Evolutionary conservation across 164 flowering plant species (phyloP), one percentile per base, ranked within the genome.

Genomic region (Chimonanthus praecox): DNA sequence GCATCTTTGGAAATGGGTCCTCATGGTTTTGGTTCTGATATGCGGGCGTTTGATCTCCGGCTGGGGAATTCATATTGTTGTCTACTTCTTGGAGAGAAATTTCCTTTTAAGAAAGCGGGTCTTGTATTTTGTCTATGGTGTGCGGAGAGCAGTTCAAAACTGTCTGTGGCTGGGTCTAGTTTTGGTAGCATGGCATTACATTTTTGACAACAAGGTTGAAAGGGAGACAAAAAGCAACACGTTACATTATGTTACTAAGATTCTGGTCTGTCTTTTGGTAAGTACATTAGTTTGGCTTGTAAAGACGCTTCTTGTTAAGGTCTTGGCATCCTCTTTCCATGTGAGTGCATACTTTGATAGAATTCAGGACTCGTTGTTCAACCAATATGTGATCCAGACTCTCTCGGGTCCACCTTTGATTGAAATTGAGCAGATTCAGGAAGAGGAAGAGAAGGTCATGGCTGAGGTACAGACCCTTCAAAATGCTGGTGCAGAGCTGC

Each of bases 11-110:
- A 89, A 87, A 79, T 90, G 96, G 96, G 86, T 74, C 64, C 49
- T 87, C 13, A 71, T 89, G 83, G 49, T 84, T 47, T 69, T 90
- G 61, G 95, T 84, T 7, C 47, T 90, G 64, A 84, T 90, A 4
- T 89, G 88, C 67, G 96, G 93, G 8, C 81, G 88, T 0, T 69
- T 89, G 73, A 81, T 88, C n/a, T 89, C 95, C 15, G 89, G 90
- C 69, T 89, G 92, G 90, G 87, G 77, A 45, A 84, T 89, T 70
- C 72, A 88, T 51, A 5, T 90, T 3, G 80, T 75, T 0, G 96
- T 90, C 10, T 80, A 88, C 75, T 82, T 84, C 50, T 79, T 89
- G 2, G 96, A 89, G 77, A 64, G 89, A 6, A 89, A 88, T 68
- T 90, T 90, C 61, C 74, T 89, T 5, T 61, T 88, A 68, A 68